phyloP scores from a whole-genome alignment of 257 asterid species.

The Solanum pennellii region DNA sequence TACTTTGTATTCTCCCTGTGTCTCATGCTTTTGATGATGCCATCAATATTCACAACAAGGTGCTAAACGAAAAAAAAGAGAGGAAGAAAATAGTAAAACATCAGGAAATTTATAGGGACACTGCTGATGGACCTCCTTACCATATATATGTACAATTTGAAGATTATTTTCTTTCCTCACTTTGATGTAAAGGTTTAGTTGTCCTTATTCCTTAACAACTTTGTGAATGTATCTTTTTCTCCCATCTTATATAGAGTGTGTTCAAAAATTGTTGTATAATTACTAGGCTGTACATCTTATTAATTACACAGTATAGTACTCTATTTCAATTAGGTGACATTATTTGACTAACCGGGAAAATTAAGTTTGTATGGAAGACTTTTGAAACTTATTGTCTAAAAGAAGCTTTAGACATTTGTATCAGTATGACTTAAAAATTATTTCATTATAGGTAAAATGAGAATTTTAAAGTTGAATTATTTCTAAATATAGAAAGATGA shows the following conservation, averaged over 20 bases:
- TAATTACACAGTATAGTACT: not conserved
- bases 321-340: not conserved
- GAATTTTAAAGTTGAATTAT: not conserved
- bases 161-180: not conserved
- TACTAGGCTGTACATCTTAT: not conserved
- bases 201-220: not conserved
- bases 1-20: not conserved
- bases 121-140: not conserved
- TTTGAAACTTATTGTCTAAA: not conserved
- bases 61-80: not conserved
- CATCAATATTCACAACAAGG: not conserved
- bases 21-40: not conserved
- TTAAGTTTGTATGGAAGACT: not conserved
- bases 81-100: not conserved
- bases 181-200: not conserved
- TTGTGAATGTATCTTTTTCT: not conserved
- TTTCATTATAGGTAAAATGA: not conserved
- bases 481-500: not conserved
- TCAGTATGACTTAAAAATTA: not conserved
- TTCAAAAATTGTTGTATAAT: not conserved
- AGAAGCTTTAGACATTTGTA: not conserved
- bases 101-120: not conserved
- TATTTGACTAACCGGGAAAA: rapidly evolving
- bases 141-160: not conserved
- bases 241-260: not conserved